phyloP scores from a whole-genome alignment of 805 yeast species.

The Kregervanrija fluxuum region DNA sequence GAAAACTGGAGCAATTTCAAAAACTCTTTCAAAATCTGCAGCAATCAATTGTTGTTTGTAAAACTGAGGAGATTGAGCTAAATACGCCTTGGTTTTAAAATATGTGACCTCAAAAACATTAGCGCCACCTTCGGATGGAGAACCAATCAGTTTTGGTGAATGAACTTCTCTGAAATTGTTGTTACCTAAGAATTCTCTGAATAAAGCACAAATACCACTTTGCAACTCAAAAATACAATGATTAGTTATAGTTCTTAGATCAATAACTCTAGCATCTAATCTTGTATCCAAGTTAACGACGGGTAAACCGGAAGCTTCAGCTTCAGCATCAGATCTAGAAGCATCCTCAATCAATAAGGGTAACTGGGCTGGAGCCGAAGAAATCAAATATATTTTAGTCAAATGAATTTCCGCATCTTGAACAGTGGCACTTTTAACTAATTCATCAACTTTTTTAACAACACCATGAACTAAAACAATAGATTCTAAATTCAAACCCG shows the following conservation, averaged over 20 bases:
- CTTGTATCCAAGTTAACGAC: conserved; percentile 95
- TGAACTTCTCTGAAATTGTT: conserved; percentile 84
- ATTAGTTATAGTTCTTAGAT: conserved; percentile 92
- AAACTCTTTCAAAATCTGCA: conserved; percentile 94
- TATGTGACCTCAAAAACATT: conserved; percentile 91
- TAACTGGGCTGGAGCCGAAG: conserved; percentile 85
- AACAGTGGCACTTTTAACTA: conserved; percentile 83
- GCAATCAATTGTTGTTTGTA: conserved; percentile 98
- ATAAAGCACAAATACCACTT: conserved; percentile 79
- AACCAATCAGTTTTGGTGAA: conserved; percentile 91
- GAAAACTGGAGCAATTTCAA: conserved; percentile 95
- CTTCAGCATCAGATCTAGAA: conserved; percentile 87
- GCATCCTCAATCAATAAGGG: conserved; percentile 97
- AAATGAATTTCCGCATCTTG: conserved; percentile 85
- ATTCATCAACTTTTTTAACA: conserved; percentile 78
- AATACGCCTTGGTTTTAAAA: conserved; percentile 85
- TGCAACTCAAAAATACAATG: conserved; percentile 95
- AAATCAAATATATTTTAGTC: conserved; percentile 63
- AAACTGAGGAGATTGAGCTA: conserved; percentile 98
- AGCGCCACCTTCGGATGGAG: conserved; percentile 97
- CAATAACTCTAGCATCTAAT: conserved; percentile 91
- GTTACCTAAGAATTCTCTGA: conserved; percentile 74
- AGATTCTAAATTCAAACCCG: conserved; percentile 76
- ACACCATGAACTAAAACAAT: conserved; percentile 87
- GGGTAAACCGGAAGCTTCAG: conserved; percentile 86